Conservation (phyloP, 169 alveolate species). For the Plasmodium vinckei region DNA sequence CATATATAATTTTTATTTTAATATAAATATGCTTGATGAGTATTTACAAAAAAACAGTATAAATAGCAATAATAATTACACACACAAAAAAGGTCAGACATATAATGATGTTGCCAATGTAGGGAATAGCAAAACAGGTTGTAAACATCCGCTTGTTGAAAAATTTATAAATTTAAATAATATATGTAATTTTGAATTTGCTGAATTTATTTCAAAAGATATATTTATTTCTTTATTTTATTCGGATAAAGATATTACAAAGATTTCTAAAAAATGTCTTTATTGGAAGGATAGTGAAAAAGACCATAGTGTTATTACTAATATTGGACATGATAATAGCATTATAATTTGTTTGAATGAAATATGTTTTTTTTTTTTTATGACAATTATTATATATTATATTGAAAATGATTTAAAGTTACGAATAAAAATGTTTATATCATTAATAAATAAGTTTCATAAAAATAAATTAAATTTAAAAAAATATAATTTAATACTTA, state of each 20-base stretch:
- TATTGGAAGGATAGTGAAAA: background rate
- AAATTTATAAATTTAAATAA: constrained; percentile 17
- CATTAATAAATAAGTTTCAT: constrained; percentile 13
- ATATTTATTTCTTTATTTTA: constrained; percentile 36
- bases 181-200: constrained; percentile 30
- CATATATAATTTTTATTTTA: constrained; percentile 23
- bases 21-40: background rate
- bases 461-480: constrained; percentile 10
- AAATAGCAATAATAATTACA: background rate
- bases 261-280: constrained; percentile 16
- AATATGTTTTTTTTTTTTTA: constrained; percentile 25
- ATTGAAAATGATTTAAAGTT: constrained; percentile 53
- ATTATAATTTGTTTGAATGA: constrained; percentile 19
- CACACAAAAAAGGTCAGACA: background rate
- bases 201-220: constrained; percentile 8
- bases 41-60: constrained; percentile 1
- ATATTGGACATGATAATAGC: background rate
- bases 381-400: constrained; percentile 47
- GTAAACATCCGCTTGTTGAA: too few relatives aligned
- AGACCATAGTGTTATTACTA: too few relatives aligned
- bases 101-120: too few relatives aligned
- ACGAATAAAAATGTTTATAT: constrained; percentile 8
- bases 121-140: too few relatives aligned
- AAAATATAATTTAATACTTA: constrained; percentile 29
- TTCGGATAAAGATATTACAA: constrained; percentile 19